Conservation (phyloP, 2,329 filamentous ascomycete genomes). For the Trichoderma oligosporum region DNA sequence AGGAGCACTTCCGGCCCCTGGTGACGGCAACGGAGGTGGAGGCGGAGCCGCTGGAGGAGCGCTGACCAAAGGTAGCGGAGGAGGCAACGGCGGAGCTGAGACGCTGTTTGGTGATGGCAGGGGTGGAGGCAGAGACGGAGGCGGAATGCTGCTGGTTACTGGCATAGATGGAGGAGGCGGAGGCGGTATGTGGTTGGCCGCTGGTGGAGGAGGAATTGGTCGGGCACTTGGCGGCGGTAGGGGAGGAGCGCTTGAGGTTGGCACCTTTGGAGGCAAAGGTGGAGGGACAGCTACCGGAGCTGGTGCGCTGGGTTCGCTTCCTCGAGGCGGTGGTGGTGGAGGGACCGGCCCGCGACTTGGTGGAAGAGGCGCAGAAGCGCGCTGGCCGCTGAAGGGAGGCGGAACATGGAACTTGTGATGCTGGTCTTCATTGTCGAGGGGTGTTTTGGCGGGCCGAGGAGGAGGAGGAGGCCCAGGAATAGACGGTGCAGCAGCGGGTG, state of each 20-base stretch:
- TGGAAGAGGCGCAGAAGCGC: conserved; percentile 65
- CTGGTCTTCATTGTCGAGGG: conserved; percentile 58
- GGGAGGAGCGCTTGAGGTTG: conserved; percentile 43
- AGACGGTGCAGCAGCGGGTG: conserved; percentile 23
- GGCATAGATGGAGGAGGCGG: conserved; percentile 21
- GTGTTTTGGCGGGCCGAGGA: conserved; percentile 60
- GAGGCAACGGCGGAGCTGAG: conserved; percentile 35
- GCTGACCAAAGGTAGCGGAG: conserved; percentile 38
- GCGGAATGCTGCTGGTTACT: conserved; percentile 43
- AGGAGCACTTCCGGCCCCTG: conserved; percentile 22
- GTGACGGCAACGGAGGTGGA: conserved; percentile 37
- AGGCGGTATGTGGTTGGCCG: conserved; percentile 36
- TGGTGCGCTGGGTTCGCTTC: conserved; percentile 29
- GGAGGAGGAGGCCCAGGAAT: conserved; percentile 36
- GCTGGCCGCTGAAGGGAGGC: conserved; percentile 70
- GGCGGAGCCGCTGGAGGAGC: conserved; percentile 32
- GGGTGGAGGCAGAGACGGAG: conserved; percentile 41
- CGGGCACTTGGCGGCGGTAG: conserved; percentile 50
- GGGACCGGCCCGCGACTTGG: conserved; percentile 68
- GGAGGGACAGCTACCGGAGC: conserved; percentile 33
- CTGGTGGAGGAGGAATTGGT: conserved; percentile 52
- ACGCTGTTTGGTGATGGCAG: conserved; percentile 35
- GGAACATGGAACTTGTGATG: conserved; percentile 68
- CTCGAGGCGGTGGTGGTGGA: conserved; percentile 60
- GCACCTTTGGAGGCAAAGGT: conserved; percentile 47